Base-by-base conservation (phyloP, 371 early-diverging fungal species). In the Apophysomyces sp. region DNA sequence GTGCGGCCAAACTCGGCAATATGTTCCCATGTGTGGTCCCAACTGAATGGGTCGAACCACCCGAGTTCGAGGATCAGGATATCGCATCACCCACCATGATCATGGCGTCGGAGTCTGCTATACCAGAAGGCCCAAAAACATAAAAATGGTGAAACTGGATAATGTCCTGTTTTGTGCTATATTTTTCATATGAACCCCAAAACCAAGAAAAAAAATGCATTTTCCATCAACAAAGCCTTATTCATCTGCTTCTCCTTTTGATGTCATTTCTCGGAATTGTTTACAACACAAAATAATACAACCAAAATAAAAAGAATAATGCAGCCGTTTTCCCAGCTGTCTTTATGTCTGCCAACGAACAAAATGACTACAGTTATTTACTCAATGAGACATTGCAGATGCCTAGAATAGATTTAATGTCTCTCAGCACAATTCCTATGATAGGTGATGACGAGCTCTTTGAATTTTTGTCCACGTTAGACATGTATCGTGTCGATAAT, bases 11-110 rank as follows among this genome's bases (percentile, higher is more conserved):
- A 59, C 53, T 88, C 21, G 88, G 86, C 18, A 77, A 85, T 29
- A 82, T 86, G 77, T 86, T 88, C 61, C 88, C 88, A 34, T 88
- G 88, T 65, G 83, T 87, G 3, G 81, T 87, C 16, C 88, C 88
- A 0, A 81, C 78, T 18, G 86, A 82, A 58, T 87, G 88, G 88
- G 73, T 87, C 6, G 88, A 85, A 36, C 86, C 88, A 15, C 86
- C 88, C 9, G 78, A 82, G 32, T 76, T 74, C 41, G 78, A 80
- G 0, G 49, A 44, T 16, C 49, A 44, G 21, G 49, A 44, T 21
- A 16, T 44, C 11, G 24, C 49, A 26, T 44, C 49, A 16, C 49
- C 49, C 21, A 44, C 49, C 18, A 18, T 44, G 49, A 44, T 44
- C 18, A 44, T 44, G 49, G 49, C 21, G 2, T 9, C 49, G 3